phyloP scores from a whole-genome alignment of 768 basidiomycete species.

The Tricholoma sp. region DNA sequence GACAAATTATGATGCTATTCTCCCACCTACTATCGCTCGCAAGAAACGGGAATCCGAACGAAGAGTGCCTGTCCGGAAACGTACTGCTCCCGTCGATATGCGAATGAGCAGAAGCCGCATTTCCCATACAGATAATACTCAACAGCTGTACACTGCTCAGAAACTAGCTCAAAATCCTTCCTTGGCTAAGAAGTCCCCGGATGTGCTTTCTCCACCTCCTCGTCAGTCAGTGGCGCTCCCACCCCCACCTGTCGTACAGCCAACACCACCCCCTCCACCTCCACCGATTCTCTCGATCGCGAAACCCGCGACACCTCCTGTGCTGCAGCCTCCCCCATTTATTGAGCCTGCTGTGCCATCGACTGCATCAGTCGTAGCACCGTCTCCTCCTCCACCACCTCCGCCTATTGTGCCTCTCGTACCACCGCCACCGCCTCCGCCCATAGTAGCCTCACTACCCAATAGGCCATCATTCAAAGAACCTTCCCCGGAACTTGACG shows the following conservation, averaged over 20 bases:
- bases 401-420: constrained; percentile 15
- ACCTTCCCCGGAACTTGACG: constrained; percentile 50
- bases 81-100: constrained; percentile 86
- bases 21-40: constrained; percentile 77
- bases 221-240: constrained; percentile 14
- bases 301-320: constrained; percentile 6
- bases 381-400: constrained; percentile 27
- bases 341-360: constrained; percentile 11
- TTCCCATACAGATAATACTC: constrained; percentile 63
- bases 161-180: constrained; percentile 54
- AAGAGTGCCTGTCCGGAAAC: constrained; percentile 76
- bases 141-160: constrained; percentile 69
- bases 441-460: constrained; percentile 22
- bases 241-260: constrained; percentile 16
- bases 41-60: constrained; percentile 89
- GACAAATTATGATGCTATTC: constrained; percentile 63
- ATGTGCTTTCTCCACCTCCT: constrained; percentile 24
- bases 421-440: constrained; percentile 22
- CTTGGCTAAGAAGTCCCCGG: constrained; percentile 31
- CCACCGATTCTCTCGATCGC: constrained; percentile 1
- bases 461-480: constrained; percentile 45
- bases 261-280: constrained; percentile 9
- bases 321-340: constrained; percentile 18
- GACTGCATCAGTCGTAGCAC: constrained; percentile 16
- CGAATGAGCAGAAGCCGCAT: constrained; percentile 77